phyloP scores from a whole-genome alignment of 1,284 basidiomycete species.

The Athelia sp. region DNA sequence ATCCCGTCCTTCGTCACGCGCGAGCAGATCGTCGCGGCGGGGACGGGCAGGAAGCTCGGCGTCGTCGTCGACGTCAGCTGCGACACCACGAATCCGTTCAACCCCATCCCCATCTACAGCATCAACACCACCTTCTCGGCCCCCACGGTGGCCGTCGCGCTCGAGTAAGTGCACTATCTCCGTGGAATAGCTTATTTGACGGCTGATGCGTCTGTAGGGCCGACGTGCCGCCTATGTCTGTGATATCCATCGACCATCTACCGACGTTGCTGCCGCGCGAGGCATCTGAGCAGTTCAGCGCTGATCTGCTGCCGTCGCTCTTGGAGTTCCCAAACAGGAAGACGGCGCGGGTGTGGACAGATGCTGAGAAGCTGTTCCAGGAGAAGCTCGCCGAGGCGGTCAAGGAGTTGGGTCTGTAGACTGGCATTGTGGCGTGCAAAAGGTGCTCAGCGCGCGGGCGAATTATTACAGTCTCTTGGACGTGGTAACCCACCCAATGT shows the following conservation, averaged over 20 bases:
- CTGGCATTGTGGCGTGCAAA: no score
- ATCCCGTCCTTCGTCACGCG: slow-evolving; percentile 88
- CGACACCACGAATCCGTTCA: slow-evolving; percentile 99
- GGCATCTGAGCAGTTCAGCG: slow-evolving; percentile 94
- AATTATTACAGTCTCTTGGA: no score
- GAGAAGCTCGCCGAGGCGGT: slow-evolving; percentile 71
- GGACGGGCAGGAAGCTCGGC: slow-evolving; percentile 64
- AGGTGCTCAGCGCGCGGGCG: no score
- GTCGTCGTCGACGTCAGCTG: slow-evolving; percentile 98
- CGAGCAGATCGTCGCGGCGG: slow-evolving; percentile 73
- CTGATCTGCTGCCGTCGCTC: slow-evolving; percentile 85
- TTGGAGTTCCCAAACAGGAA: slow-evolving; percentile 70
- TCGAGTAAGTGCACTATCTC: slow-evolving; percentile 49
- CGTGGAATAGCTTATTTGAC: background rate
- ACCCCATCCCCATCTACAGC: slow-evolving; percentile 94
- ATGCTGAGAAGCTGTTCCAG: slow-evolving; percentile 85
- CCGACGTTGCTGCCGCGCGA: slow-evolving; percentile 95
- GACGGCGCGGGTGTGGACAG: slow-evolving; percentile 79
- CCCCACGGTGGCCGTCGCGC: slow-evolving; percentile 87
- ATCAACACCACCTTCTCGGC: slow-evolving; percentile 95
- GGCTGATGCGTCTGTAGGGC: slow-evolving; percentile 29
- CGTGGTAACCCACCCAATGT: no score
- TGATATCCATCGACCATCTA: slow-evolving; percentile 97
- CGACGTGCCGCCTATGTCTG: slow-evolving; percentile 66
- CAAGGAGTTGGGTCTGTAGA: slow-evolving; percentile 33